A percentile compares a stretch with the other conserved stretches of the same genome.
These are phyloP conservation scores for Metarhizium robertsii DNA, from an alignment of 2,329 filamentous ascomycete genomes.

Conservation along the genomic window DNA sequence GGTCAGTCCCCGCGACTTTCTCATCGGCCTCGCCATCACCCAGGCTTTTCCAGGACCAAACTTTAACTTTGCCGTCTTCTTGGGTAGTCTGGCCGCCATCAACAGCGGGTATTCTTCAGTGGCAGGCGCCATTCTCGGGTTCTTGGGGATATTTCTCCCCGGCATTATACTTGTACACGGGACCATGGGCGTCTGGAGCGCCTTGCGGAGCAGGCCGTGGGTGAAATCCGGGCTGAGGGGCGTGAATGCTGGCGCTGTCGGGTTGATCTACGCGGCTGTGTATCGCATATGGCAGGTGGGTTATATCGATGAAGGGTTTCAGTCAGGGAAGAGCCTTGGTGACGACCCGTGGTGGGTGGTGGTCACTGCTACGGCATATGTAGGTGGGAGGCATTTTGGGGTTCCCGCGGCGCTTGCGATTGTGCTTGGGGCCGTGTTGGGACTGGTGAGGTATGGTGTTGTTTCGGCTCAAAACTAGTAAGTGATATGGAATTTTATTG, in stretches of 20 bases:
- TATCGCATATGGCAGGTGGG: constrained; percentile 56
- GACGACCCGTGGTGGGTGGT: constrained; percentile 57
- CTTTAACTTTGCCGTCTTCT: constrained; percentile 46
- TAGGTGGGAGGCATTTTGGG: constrained; percentile 20
- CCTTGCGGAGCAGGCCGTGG: constrained; percentile 27
- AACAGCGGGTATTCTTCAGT: constrained; percentile 16
- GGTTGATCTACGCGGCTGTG: constrained; percentile 54
- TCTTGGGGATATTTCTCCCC: constrained; percentile 42
- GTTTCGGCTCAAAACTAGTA: constrained; percentile 2
- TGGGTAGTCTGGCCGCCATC: constrained; percentile 40
- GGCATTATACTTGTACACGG: constrained; percentile 40
- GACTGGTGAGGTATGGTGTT: constrained; percentile 22
- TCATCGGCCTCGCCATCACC: constrained; percentile 62
- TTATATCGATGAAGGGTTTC: constrained; percentile 39
- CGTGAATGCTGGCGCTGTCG: constrained; percentile 51
- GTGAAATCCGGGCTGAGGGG: constrained; percentile 43
- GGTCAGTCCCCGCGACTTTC: constrained; percentile 61
- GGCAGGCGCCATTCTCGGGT: constrained; percentile 41
- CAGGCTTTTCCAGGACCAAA: constrained; percentile 53
- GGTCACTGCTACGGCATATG: constrained; percentile 35
- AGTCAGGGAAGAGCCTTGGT: constrained; percentile 41
- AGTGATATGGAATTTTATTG: too few relatives aligned
- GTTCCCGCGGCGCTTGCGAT: constrained; percentile 20
- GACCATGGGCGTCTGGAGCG: constrained; percentile 30
- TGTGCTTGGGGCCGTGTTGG: constrained; percentile 23